These are phyloP conservation scores for Xylariales sp. DNA, from an alignment of 2,329 filamentous ascomycete species.

Conservation along the genomic window DNA sequence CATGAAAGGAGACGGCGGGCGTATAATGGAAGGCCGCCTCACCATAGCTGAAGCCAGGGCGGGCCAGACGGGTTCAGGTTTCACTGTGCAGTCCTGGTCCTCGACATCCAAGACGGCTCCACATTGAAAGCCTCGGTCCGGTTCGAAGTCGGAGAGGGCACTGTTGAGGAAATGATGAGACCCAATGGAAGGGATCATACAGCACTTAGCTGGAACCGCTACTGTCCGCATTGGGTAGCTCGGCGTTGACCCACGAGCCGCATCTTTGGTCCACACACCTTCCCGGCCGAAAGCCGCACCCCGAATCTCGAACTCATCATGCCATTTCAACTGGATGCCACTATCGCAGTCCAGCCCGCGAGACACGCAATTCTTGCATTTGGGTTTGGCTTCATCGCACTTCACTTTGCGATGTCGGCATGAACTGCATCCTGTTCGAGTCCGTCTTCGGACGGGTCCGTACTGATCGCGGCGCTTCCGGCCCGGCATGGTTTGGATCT, in stretches of 20 bases:
- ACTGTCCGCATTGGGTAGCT: slow-evolving; percentile 14
- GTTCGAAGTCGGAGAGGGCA: neutral
- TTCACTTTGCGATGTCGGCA: slow-evolving; percentile 5
- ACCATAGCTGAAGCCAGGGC: neutral
- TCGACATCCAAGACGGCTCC: neutral
- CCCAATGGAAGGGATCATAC: slow-evolving; percentile 9
- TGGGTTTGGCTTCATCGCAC: slow-evolving; percentile 7
- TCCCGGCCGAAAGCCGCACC: slow-evolving; percentile 37
- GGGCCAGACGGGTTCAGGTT: neutral
- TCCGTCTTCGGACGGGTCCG: slow-evolving; percentile 1
- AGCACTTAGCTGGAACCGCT: slow-evolving; percentile 11
- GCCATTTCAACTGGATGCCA: slow-evolving; percentile 18
- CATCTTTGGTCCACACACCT: slow-evolving; percentile 32
- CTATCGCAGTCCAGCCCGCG: slow-evolving; percentile 8
- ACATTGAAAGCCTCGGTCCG: no score
- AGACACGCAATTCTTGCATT: slow-evolving; percentile 5
- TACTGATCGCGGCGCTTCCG: slow-evolving; percentile 3
- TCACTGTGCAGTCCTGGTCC: neutral
- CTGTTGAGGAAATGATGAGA: slow-evolving; percentile 13
- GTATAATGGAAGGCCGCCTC: neutral
- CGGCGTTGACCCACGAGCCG: slow-evolving; percentile 2
- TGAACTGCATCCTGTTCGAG: slow-evolving; percentile 5
- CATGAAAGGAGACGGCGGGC: slow-evolving; percentile 1
- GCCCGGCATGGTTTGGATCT: slow-evolving; percentile 2
- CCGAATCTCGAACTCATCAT: slow-evolving; percentile 32